These are phyloP conservation scores for Pyricularia pennisetigena DNA, from an alignment of 2,329 filamentous ascomycete species.

Conservation along the genomic window DNA sequence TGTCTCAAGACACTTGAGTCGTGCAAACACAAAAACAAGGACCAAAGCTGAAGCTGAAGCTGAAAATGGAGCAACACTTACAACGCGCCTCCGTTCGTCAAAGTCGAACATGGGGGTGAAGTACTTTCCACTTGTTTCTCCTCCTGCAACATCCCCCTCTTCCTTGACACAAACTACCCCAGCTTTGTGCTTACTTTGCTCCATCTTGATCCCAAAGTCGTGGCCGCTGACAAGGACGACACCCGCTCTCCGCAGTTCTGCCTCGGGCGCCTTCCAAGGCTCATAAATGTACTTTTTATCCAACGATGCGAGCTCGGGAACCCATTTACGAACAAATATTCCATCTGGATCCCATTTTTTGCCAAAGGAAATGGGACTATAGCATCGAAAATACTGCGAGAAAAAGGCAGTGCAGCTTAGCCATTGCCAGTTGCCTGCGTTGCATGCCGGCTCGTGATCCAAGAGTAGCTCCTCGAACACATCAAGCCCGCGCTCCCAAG, in stretches of 20 bases:
- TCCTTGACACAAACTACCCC: slow-evolving; percentile 42
- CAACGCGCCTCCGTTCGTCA: slow-evolving; percentile 31
- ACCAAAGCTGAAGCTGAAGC: neutral
- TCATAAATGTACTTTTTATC: slow-evolving; percentile 68
- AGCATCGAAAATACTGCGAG: slow-evolving; percentile 60
- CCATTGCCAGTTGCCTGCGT: slow-evolving; percentile 73
- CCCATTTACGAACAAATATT: slow-evolving; percentile 50
- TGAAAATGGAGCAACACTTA: neutral
- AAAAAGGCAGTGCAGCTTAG: slow-evolving; percentile 68
- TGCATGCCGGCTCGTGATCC: slow-evolving; percentile 66
- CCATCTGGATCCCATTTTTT: slow-evolving; percentile 69
- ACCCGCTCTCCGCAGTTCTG: slow-evolving; percentile 59
- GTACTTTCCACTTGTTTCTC: slow-evolving; percentile 37
- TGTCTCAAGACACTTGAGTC: neutral
- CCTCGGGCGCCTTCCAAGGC: slow-evolving; percentile 63
- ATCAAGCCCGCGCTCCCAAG: slow-evolving; percentile 70
- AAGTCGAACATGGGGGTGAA: slow-evolving; percentile 76
- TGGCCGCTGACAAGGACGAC: slow-evolving; percentile 15
- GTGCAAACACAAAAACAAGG: neutral
- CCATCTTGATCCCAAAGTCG: neutral
- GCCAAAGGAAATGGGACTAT: slow-evolving; percentile 61
- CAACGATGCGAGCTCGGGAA: slow-evolving; percentile 54
- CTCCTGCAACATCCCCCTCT: slow-evolving; percentile 27
- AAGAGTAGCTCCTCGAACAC: slow-evolving; percentile 70
- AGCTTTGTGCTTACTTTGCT: neutral